Conservation (phyloP, 106 monocot species). For the Allium sativum region DNA sequence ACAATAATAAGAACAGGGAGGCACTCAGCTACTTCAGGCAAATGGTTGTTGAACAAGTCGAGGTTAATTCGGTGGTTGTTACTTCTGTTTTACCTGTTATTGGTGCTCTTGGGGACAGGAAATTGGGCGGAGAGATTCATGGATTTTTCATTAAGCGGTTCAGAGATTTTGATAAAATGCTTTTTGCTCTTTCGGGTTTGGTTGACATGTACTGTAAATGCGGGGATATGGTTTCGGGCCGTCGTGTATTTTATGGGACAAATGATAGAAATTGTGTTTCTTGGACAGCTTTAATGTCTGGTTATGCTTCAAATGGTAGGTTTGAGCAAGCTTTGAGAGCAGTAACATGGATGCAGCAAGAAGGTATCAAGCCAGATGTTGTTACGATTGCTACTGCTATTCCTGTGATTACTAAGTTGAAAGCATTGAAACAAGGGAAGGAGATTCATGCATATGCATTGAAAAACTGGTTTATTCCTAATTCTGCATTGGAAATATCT, state of each 20-base stretch:
- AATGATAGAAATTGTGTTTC: slow-evolving; percentile 49
- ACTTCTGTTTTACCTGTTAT: slow-evolving; percentile 52
- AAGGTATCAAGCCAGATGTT: slow-evolving; percentile 69
- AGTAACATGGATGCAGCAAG: slow-evolving; percentile 86
- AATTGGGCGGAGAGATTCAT: slow-evolving; percentile 75
- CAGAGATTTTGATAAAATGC: slow-evolving; percentile 20
- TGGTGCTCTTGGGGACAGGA: slow-evolving; percentile 38
- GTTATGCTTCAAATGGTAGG: slow-evolving; percentile 71
- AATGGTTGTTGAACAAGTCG: slow-evolving; percentile 48
- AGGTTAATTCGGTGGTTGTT: slow-evolving; percentile 66
- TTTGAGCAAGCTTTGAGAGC: slow-evolving; percentile 68
- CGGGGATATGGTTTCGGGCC: slow-evolving; percentile 60
- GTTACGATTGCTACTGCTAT: slow-evolving; percentile 60
- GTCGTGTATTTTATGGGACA: slow-evolving; percentile 67
- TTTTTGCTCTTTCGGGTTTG: slow-evolving; percentile 50
- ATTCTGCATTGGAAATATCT: slow-evolving; percentile 61
- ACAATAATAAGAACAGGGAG: slow-evolving; percentile 55
- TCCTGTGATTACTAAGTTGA: slow-evolving; percentile 48
- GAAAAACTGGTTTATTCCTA: slow-evolving; percentile 60
- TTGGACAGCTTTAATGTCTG: slow-evolving; percentile 91
- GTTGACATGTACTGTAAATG: slow-evolving; percentile 95
- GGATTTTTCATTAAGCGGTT: slow-evolving; percentile 51
- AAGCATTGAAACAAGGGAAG: slow-evolving; percentile 60
- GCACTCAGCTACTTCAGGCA: slow-evolving; percentile 60
- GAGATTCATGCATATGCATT: slow-evolving; percentile 63